Evolutionary conservation across 495 filamentous ascomycete species (phyloP), one percentile per base, ranked within the genome.

Genomic region (Podospora pseudopauciseta): DNA sequence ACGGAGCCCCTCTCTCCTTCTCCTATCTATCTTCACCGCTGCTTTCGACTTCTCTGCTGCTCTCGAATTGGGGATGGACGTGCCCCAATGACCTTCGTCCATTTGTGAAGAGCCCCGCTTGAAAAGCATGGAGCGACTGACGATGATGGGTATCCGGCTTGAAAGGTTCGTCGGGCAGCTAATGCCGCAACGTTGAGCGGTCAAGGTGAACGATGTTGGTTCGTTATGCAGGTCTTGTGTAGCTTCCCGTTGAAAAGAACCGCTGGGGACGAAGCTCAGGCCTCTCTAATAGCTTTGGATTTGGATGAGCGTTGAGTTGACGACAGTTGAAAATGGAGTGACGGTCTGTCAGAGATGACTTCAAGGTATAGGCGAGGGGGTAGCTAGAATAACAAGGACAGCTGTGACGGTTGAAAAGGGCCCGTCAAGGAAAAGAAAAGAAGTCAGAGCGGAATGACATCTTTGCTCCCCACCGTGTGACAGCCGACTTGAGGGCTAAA

Each of bases 191-290:
- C 55, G 55, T 20, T 58, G 55, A 58, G 55, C 55, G 55, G 55
- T 58, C 55, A 58, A 58, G 55, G 23, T 18, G 55, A 26, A 26
- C 23, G 23, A 20, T 26, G n/a, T 20, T 58, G 55, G 55, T 58
- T 58, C 55, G 55, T 23, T 23, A 58, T 58, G 55, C 55, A 58
- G 55, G 55, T 58, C 55, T 58, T 26, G 55, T 58, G 55, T 58
- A 58, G 23, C n/a, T 58, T 58, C 55, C 55, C 55, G 55, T 58
- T 7, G 55, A 58, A 4, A 20, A 13, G 55, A 58, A 58, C 55
- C 6, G 9, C 55, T 58, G 55, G 55, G 55, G 55, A 13, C 13
- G 7, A 11, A 49, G 39, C 39, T 49, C 39, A 49, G 39, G 39
- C 39, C 39, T 11, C 39, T 13, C 34, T 39, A 2, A 23, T 39